These are phyloP conservation scores for Pleurotus platypus DNA, from an alignment of 768 basidiomycete genomes.

Conservation along the genomic window DNA sequence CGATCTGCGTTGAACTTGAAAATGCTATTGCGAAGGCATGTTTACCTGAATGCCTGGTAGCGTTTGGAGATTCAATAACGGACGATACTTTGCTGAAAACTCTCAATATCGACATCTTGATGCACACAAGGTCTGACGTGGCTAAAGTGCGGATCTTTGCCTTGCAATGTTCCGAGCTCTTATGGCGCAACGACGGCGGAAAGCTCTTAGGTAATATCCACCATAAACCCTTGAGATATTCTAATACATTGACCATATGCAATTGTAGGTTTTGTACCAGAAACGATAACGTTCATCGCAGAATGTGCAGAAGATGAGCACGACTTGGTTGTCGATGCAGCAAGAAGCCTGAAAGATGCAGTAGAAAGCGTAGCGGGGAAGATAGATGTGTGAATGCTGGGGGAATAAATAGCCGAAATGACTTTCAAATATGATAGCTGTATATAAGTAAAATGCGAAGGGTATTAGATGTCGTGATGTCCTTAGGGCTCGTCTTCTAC, in stretches of 20 bases:
- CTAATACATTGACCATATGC: background rate
- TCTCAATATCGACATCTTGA: conserved; percentile 79
- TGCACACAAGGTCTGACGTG: conserved; percentile 88
- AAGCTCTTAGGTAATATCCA: conserved; percentile 62
- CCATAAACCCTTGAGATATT: background rate
- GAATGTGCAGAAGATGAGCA: conserved; percentile 90
- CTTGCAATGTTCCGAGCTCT: conserved; percentile 57
- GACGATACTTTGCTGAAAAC: conserved; percentile 70
- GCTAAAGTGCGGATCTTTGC: conserved; percentile 65
- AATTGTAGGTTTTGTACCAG: conserved; percentile 63
- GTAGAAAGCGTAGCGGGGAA: conserved; percentile 73
- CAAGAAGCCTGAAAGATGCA: conserved; percentile 63
- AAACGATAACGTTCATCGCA: conserved; percentile 82
- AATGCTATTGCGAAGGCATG: conserved; percentile 32
- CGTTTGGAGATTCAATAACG: conserved; percentile 48
- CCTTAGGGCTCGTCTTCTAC: conserved; percentile 19
- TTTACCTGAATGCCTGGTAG: conserved; percentile 49
- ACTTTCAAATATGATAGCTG: conserved; percentile 5
- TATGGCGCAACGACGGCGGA: conserved; percentile 77
- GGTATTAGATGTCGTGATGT: conserved; percentile 5
- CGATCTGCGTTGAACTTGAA: conserved; percentile 39
- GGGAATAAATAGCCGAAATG: conserved; percentile 10
- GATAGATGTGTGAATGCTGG: conserved; percentile 39
- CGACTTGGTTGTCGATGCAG: conserved; percentile 71
- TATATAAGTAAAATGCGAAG: conserved; percentile 6